Percentiles rank a stretch among this genome's conserved stretches.
These are phyloP conservation scores for Lactuca saligna DNA, from an alignment of 129 eudicot species.

Conservation along the genomic window DNA sequence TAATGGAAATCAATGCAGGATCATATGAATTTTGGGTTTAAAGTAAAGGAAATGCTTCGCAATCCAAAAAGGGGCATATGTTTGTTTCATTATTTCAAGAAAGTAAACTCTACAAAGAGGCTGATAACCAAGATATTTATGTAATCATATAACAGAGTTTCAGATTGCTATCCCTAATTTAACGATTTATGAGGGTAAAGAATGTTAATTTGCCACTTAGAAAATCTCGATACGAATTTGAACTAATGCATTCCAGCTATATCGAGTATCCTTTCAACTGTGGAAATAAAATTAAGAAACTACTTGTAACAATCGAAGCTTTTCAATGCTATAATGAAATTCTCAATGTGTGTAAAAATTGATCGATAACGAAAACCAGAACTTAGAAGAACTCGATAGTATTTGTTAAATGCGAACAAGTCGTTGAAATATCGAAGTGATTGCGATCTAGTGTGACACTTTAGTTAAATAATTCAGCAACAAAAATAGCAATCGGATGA, in stretches of 20 bases:
- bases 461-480: constrained; percentile 16
- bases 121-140: background rate
- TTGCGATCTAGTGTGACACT: constrained; percentile 17
- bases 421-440: background rate
- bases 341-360: constrained; percentile 18
- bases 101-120: background rate
- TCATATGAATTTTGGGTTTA: background rate
- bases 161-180: background rate
- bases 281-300: background rate
- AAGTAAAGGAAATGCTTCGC: no score
- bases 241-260: constrained; percentile 15
- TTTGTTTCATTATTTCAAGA: background rate
- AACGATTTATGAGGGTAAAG: background rate
- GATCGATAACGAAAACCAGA: constrained; percentile 11
- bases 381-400: constrained; percentile 10
- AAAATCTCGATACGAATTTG: constrained; percentile 12
- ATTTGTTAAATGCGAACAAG: constrained; percentile 11
- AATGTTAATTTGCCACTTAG: background rate
- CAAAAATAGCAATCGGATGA: constrained; percentile 20
- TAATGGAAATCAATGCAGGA: no score
- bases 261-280: constrained; percentile 16
- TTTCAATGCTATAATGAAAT: background rate
- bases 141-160: background rate
- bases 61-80: background rate
- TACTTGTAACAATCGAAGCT: background rate